Evolutionary conservation across 768 basidiomycete genomes (phyloP), one percentile per base, ranked within the genome.

Genomic region (Russula abietina): DNA sequence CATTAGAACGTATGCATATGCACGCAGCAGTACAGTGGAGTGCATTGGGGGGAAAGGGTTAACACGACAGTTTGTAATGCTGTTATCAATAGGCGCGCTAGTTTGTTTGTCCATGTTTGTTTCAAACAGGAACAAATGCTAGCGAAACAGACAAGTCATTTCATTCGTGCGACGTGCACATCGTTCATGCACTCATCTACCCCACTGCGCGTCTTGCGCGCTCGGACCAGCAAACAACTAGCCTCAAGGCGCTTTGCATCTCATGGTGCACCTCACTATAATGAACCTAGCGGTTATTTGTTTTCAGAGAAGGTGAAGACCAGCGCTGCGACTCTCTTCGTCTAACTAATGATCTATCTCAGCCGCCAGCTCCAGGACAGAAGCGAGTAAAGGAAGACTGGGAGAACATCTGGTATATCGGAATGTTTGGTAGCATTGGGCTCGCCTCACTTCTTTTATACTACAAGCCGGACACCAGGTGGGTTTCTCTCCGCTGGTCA

Each of bases 381-480:
- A 95, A 91, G 73, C 82, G 93, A 70, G 83, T 87, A 71, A 88
- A 87, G 73, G 91, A 95, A 72, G 83, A 87, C 26, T 97, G 93
- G 93, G 94, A 97, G 78, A 85, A 81, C 67, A 79, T 91, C 45
- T 97, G 92, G 89, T 91, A 91, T 70, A 73, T 85, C 65, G 94
- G 93, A 36, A 93, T 97, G 90, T 93, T 90, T 70, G 94, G 94
- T 36, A 78, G 84, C 14, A 88, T 97, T 83, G 83, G 79, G 5
- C 76, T 93, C 65, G 89, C 87, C 33, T 74, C 81, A 11, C 82
- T 94, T 36, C 76, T 91, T 72, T 75, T 93, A 28, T 91, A 92
- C 75, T 95, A 93, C 79, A 95, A 95, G 75, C 93, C 93, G 3
- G 91, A 96, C 71, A 93, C 91, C 17, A 93, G 89, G 93, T 93